These are phyloP conservation scores for Cladobotryum mycophilum DNA, from an alignment of 2,329 filamentous ascomycete genomes.

Conservation along the genomic window DNA sequence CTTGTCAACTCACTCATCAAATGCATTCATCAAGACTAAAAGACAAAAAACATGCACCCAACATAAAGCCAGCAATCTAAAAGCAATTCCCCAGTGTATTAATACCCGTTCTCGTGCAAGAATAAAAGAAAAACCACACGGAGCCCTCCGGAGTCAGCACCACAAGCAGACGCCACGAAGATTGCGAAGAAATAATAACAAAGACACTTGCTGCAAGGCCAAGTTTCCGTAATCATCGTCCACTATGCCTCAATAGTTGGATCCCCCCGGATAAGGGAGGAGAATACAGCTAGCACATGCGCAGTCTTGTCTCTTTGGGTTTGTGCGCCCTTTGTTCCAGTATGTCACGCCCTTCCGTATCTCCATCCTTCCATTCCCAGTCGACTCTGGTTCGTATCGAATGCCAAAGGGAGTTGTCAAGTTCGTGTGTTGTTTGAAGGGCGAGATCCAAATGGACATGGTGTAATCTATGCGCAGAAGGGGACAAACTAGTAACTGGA, in stretches of 20 bases:
- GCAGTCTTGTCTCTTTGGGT: constrained; percentile 9
- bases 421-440: constrained; percentile 12
- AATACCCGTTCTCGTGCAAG: constrained; percentile 14
- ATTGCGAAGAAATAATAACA: constrained; percentile 14
- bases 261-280: constrained; percentile 4
- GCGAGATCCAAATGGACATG: constrained; percentile 28
- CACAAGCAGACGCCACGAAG: constrained; percentile 9
- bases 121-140: constrained; percentile 6
- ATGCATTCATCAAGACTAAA: no score
- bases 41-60: no score
- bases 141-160: constrained; percentile 8
- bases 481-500: constrained; percentile 15
- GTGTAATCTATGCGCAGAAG: constrained; percentile 32
- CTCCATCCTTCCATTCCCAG: constrained; percentile 9
- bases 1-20: no score
- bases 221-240: constrained; percentile 8
- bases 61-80: not conserved
- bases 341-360: constrained; percentile 11
- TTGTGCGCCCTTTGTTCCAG: constrained; percentile 9
- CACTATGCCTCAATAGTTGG: constrained; percentile 5
- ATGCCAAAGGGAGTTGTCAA: constrained; percentile 10
- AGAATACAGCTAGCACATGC: constrained; percentile 10
- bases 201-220: constrained; percentile 11
- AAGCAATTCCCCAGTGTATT: constrained; percentile 12
- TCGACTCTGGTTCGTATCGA: constrained; percentile 11